Percentiles rank a stretch among this genome's conserved stretches.
Evolutionary conservation across 2,329 filamentous ascomycete species (phyloP).

Genomic region (Nigrospora sphaerica): DNA sequence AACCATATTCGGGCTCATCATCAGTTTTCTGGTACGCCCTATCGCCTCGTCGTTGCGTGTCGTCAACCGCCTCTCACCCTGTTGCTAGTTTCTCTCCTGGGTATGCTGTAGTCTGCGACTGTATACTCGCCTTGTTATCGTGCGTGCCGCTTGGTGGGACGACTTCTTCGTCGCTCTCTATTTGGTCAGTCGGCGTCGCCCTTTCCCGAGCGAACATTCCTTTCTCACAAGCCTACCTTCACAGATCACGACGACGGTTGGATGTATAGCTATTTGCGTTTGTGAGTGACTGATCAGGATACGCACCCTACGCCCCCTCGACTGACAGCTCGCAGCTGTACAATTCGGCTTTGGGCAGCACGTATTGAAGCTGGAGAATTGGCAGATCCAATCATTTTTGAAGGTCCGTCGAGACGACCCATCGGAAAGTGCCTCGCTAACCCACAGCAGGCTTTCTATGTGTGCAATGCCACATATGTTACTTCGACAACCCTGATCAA

Average conservation of each 20-base stretch:
- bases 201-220: too few relatives aligned
- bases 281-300: neutral
- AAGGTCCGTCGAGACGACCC: slow-evolving; percentile 4
- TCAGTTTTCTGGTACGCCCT: neutral
- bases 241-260: slow-evolving; percentile 14
- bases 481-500: slow-evolving; percentile 17
- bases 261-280: slow-evolving; percentile 12
- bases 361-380: slow-evolving; percentile 7
- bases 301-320: neutral
- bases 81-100: neutral
- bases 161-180: slow-evolving; percentile 1
- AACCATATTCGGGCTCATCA: neutral
- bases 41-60: neutral
- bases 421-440: neutral
- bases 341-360: slow-evolving; percentile 11
- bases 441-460: slow-evolving; percentile 12
- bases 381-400: slow-evolving; percentile 7
- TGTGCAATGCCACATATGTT: slow-evolving; percentile 14
- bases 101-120: neutral
- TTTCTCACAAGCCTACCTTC: neutral
- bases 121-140: neutral
- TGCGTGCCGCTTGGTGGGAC: neutral
- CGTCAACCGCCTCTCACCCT: neutral
- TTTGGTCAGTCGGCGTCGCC: neutral
- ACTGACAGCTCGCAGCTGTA: slow-evolving; percentile 5